Conservation (phyloP, 1,139 yeast genomes). For the Geotrichum fermentans region DNA sequence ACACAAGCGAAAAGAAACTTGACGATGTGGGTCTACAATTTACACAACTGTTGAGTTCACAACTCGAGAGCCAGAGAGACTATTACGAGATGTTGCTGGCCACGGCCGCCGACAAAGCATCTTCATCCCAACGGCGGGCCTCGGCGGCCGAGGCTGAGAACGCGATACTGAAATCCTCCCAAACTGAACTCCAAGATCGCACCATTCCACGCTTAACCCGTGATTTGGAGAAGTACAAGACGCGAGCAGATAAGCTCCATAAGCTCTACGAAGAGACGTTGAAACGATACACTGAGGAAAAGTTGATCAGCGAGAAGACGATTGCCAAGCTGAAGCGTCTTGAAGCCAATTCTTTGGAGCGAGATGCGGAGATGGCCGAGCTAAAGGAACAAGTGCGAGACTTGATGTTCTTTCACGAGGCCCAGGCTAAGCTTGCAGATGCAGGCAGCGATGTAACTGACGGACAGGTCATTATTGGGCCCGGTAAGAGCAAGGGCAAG, state of each 20-base stretch:
- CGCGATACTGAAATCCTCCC: constrained; percentile 20
- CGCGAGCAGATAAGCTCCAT: constrained; percentile 35
- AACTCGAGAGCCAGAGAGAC: constrained; percentile 83
- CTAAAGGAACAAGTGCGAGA: constrained; percentile 70
- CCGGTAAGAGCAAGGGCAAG: constrained; percentile 15
- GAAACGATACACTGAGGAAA: constrained; percentile 45
- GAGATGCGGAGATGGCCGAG: constrained; percentile 39
- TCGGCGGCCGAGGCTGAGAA: constrained; percentile 39
- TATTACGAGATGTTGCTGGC: constrained; percentile 63
- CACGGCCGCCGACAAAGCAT: constrained; percentile 39
- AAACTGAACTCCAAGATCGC: constrained; percentile 13
- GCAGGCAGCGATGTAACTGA: constrained; percentile 65
- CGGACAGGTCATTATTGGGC: constrained; percentile 58
- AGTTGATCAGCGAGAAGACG: constrained; percentile 52
- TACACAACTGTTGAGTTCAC: constrained; percentile 71
- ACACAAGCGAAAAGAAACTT: constrained; percentile 37
- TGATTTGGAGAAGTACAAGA: constrained; percentile 33
- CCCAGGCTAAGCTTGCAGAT: constrained; percentile 64
- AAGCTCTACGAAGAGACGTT: constrained; percentile 28
- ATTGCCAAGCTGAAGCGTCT: constrained; percentile 53
- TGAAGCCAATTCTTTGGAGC: constrained; percentile 39
- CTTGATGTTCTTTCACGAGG: constrained; percentile 74
- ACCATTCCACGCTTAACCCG: constrained; percentile 22
- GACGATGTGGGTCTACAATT: constrained; percentile 68
- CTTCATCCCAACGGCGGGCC: constrained; percentile 36